Percentiles rank a stretch among this genome's conserved stretches.
Evolutionary conservation across 257 asterid genomes (phyloP).

Genomic region (Ajuga chamaepitys): DNA sequence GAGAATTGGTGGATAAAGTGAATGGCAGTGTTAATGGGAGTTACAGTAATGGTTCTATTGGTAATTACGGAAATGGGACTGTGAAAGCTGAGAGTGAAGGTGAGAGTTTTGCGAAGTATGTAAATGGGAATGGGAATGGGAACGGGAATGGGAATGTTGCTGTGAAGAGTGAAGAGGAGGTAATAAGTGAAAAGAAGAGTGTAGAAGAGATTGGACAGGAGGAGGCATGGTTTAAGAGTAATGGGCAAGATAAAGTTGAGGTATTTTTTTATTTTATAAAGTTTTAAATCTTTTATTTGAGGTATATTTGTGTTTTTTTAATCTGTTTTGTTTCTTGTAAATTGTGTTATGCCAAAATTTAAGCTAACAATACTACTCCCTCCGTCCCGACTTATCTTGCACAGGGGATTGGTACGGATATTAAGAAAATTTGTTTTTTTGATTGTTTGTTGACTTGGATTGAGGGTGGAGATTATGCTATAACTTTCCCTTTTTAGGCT

Average conservation of each 20-base stretch:
- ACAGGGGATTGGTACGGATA: too few species aligned
- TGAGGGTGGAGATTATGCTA: too few species aligned
- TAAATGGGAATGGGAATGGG: constrained; percentile 50
- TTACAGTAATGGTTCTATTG: constrained; percentile 20
- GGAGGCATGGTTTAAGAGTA: constrained; percentile 77
- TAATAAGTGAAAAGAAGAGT: constrained; percentile 33
- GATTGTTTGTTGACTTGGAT: too few species aligned
- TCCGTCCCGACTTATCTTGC: too few species aligned
- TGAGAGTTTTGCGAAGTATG: constrained; percentile 41
- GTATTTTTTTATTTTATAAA: constrained; percentile 29
- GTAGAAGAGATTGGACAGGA: constrained; percentile 87
- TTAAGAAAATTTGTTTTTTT: too few species aligned
- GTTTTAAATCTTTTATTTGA: too few species aligned
- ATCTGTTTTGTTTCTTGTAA: not conserved
- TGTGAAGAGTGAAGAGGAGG: constrained; percentile 25
- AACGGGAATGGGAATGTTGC: constrained; percentile 25
- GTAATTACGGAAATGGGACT: constrained; percentile 15
- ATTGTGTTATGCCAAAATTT: not conserved
- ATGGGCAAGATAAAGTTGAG: constrained; percentile 40
- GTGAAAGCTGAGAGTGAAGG: constrained; percentile 28
- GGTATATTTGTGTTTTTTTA: constrained; percentile 31
- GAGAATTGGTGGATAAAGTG: constrained; percentile 27
- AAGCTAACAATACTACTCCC: not conserved
- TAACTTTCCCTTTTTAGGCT: too few species aligned
- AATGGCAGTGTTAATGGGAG: constrained; percentile 37